A percentile compares a stretch with the other conserved stretches of the same genome.
These are phyloP conservation scores for Bathelium albidoporum DNA, from an alignment of 495 filamentous ascomycete genomes.

Conservation along the genomic window DNA sequence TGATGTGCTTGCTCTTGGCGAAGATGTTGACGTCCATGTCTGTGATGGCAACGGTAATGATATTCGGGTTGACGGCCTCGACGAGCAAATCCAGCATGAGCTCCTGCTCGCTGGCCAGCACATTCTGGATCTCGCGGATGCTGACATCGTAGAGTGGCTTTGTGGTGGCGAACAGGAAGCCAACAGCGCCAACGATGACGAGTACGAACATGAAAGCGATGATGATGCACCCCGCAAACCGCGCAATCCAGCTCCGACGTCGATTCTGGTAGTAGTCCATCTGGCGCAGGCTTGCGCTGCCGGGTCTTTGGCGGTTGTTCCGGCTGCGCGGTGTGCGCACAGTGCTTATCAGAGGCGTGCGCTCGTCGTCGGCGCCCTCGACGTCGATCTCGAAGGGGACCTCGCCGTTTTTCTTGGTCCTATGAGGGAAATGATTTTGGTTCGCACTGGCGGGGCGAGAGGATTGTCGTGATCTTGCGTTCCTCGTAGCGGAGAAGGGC, in stretches of 20 bases:
- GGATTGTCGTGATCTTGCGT: conserved; percentile 12
- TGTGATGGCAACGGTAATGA: conserved; percentile 72
- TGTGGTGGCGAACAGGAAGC: conserved; percentile 84
- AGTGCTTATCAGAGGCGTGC: conserved; percentile 69
- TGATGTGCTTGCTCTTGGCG: conserved; percentile 79
- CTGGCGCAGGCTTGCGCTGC: conserved; percentile 54
- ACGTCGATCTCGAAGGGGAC: conserved; percentile 55
- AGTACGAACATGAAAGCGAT: conserved; percentile 63
- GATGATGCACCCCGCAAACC: conserved; percentile 70
- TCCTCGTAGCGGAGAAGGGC: conserved; percentile 38
- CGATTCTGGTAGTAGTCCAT: conserved; percentile 64
- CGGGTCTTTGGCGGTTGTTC: conserved; percentile 49
- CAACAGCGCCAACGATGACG: conserved; percentile 67
- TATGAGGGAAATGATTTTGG: neutral
- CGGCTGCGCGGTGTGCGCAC: conserved; percentile 45
- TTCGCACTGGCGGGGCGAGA: conserved; percentile 38
- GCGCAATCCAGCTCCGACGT: conserved; percentile 53
- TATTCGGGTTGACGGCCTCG: conserved; percentile 79
- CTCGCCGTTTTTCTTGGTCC: conserved; percentile 41
- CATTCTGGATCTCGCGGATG: conserved; percentile 69
- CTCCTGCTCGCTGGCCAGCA: conserved; percentile 88
- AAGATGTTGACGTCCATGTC: conserved; percentile 85
- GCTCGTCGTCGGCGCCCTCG: conserved; percentile 82
- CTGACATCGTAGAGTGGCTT: conserved; percentile 70
- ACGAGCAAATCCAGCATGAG: conserved; percentile 92